Evolutionary conservation across 805 yeast genomes (phyloP).

Genomic region (Sugiyamaella lignohabitans): DNA sequence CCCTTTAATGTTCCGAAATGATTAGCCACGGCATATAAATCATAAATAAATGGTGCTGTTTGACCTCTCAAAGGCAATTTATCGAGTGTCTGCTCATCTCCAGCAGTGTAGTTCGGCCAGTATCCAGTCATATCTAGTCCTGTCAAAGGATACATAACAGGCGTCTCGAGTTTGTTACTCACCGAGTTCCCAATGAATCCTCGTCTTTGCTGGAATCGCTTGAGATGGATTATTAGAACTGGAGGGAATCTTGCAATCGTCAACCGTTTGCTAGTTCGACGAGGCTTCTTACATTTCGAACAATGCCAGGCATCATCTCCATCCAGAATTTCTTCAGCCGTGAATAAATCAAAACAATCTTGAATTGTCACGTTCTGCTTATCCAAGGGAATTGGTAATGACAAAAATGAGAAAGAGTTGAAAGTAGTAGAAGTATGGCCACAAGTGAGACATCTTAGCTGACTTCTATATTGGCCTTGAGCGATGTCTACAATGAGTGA

Average conservation of each 20-base stretch:
- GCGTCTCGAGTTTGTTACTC: slow-evolving; percentile 53
- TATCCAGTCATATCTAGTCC: slow-evolving; percentile 57
- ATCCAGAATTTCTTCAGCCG: slow-evolving; percentile 64
- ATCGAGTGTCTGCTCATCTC: slow-evolving; percentile 41
- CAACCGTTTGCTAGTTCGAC: slow-evolving; percentile 61
- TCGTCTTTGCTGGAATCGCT: slow-evolving; percentile 52
- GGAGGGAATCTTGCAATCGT: slow-evolving; percentile 73
- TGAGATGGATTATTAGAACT: slow-evolving; percentile 74
- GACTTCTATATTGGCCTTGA: slow-evolving; percentile 86
- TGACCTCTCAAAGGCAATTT: slow-evolving; percentile 65
- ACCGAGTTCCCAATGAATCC: slow-evolving; percentile 8
- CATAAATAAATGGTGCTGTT: slow-evolving; percentile 70
- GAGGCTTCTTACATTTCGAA: slow-evolving; percentile 59
- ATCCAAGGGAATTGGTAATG: slow-evolving; percentile 67
- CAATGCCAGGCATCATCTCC: slow-evolving; percentile 83
- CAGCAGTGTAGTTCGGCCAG: slow-evolving; percentile 52
- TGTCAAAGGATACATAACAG: slow-evolving; percentile 59
- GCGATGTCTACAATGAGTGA: slow-evolving; percentile 75
- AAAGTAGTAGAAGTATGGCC: slow-evolving; percentile 75
- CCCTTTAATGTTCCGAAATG: slow-evolving; percentile 78
- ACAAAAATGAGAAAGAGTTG: slow-evolving; percentile 71
- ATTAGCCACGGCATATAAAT: slow-evolving; percentile 72
- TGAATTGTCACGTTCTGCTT: slow-evolving; percentile 37
- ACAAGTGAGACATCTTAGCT: slow-evolving; percentile 66
- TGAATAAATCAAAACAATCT: slow-evolving; percentile 72